Evolutionary conservation across 2,329 filamentous ascomycete genomes (phyloP), one percentile per base, ranked within the genome.

Genomic region (Arthrobotrys megalospora): DNA sequence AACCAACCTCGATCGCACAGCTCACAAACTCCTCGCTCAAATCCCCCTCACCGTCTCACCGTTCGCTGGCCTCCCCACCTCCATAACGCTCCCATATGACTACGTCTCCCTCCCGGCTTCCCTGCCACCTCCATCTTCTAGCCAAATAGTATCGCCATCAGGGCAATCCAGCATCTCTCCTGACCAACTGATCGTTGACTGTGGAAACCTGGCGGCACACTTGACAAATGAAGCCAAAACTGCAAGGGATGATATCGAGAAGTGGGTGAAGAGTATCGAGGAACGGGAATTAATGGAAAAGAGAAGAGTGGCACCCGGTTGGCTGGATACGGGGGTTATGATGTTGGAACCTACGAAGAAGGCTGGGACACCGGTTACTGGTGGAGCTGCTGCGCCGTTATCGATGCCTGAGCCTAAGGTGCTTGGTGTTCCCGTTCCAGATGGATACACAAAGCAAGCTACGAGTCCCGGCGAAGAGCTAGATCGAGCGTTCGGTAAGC

Each of bases 31-130:
- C 80, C 90, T 99, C 55, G 92, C 94, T 81, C 96, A 99, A 86
- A 90, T 98, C 47, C 94, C 96, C 34, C 87, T 99, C 69, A 96
- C 94, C 62, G 94, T 98, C 52, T 97, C 95, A 2, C 96, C 96
- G 28, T 97, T 97, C 86, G 90, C 98, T 82, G 92, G 91, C 77
- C 91, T 99, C 36, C 96, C 96, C 10, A 91, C 93, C 34, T 92
- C 95, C 28, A 92, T 94, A 19, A 97, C 94, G 0, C 90, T 99
- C 6, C 95, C 96, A 24, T 98, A 98, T 86, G 97, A 93, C 81
- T 98, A 97, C 88, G 95, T 94, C 83, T 89, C 90, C 10, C 91
- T 98, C 83, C 93, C 95, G 0, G 95, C 93, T 0, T 92, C 93
- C 1, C 89, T 98, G 0, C 95, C 96, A 0, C 90, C 90, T 0